Percentiles rank a stretch among this genome's conserved stretches.
Evolutionary conservation across 2,329 filamentous ascomycete genomes (phyloP).

Genomic region (Kalaharituber pfeilii): DNA sequence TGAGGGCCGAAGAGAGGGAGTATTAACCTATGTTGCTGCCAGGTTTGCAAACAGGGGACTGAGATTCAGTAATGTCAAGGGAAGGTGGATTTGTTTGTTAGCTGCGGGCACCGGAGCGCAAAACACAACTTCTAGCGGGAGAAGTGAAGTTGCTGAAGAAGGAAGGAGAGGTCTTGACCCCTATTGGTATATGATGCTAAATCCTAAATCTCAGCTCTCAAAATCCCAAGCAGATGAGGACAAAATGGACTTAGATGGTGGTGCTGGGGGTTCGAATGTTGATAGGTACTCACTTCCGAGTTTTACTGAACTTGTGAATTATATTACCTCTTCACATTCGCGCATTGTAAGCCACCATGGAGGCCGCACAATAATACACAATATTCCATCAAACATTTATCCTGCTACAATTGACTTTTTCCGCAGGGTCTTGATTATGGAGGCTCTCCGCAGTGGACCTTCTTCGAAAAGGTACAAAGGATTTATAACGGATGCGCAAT

Average conservation of each 20-base stretch:
- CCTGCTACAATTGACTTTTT: slow-evolving; percentile 54
- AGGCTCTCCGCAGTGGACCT: slow-evolving; percentile 31
- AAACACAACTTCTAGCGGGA: slow-evolving; percentile 38
- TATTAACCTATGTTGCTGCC: slow-evolving; percentile 29
- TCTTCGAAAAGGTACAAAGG: slow-evolving; percentile 44
- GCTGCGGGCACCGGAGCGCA: slow-evolving; percentile 41
- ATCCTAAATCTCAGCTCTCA: slow-evolving; percentile 26
- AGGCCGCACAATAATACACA: slow-evolving; percentile 24
- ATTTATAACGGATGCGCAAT: background rate
- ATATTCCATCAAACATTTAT: slow-evolving; percentile 37
- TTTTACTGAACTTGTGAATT: slow-evolving; percentile 31
- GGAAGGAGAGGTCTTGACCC: slow-evolving; percentile 57
- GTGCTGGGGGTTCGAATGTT: background rate
- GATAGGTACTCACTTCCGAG: slow-evolving; percentile 26
- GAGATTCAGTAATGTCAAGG: slow-evolving; percentile 58
- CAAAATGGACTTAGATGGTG: slow-evolving; percentile 19
- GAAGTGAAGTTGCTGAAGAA: slow-evolving; percentile 75
- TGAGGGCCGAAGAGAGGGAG: slow-evolving; percentile 8
- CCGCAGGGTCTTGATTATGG: slow-evolving; percentile 41
- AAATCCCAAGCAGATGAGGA: slow-evolving; percentile 17
- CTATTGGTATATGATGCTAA: slow-evolving; percentile 50
- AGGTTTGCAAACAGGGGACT: slow-evolving; percentile 84
- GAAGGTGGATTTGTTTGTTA: slow-evolving; percentile 74
- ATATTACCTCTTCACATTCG: slow-evolving; percentile 30
- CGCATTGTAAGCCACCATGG: slow-evolving; percentile 25